Conservation (phyloP, 495 filamentous ascomycete species). For the Umbilicaria muhlenbergii region DNA sequence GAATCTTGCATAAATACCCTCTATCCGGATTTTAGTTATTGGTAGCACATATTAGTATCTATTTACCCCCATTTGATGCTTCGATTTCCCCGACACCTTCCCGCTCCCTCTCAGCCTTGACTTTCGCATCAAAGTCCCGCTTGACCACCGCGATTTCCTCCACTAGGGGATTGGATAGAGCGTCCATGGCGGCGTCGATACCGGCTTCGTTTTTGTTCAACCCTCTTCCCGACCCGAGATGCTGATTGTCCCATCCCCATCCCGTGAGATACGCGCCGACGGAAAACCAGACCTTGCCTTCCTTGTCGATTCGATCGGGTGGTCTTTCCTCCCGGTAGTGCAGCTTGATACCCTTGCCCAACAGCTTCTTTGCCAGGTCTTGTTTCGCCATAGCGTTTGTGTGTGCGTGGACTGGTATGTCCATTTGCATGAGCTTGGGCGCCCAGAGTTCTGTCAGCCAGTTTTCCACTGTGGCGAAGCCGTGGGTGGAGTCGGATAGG, state of each 20-base stretch:
- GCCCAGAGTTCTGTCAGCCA: constrained; percentile 65
- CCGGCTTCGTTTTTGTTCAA: constrained; percentile 61
- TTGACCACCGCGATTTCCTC: constrained; percentile 37
- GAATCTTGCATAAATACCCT: too few relatives aligned
- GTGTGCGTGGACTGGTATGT: constrained; percentile 8
- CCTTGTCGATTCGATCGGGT: constrained; percentile 33
- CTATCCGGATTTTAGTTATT: too few relatives aligned
- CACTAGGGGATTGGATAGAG: constrained; percentile 46
- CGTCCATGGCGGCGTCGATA: constrained; percentile 48
- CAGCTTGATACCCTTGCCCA: constrained; percentile 43
- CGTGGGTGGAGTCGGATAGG: constrained; percentile 41
- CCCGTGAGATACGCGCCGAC: constrained; percentile 61
- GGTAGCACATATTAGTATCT: too few relatives aligned
- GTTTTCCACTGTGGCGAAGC: constrained; percentile 38
- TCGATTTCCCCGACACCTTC: not conserved
- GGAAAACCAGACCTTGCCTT: constrained; percentile 43
- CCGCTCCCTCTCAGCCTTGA: constrained; percentile 3
- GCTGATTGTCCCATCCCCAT: constrained; percentile 48
- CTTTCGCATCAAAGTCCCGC: constrained; percentile 17
- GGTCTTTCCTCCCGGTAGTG: constrained; percentile 44
- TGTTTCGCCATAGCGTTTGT: constrained; percentile 26
- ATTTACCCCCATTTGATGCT: not conserved
- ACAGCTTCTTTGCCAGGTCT: constrained; percentile 37
- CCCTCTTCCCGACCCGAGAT: constrained; percentile 53
- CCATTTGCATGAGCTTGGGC: constrained; percentile 16